Base-by-base conservation (phyloP, 768 basidiomycete genomes). In the Holtermannia corniformis region DNA sequence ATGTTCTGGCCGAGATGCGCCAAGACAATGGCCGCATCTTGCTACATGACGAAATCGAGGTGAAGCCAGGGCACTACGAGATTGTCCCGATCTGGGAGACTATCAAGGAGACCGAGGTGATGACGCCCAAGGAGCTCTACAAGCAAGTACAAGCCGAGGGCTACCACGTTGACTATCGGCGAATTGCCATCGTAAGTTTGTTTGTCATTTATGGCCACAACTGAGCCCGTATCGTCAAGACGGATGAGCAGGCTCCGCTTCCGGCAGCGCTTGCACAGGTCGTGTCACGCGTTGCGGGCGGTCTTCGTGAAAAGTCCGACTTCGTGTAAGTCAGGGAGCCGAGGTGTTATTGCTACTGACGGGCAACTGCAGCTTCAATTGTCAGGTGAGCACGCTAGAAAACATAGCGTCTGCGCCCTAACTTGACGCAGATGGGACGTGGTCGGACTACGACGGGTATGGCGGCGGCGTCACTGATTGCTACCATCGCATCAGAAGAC, bases 41-140 rank as follows among this genome's bases (percentile, higher is more conserved):
- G 0, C 78, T 97, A 1, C 95, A 97, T 58, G 93, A 97, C 62
- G 93, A 99, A 73, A 81, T 95, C 4, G 92, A 95, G 70, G 91
- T 93, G 50, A 79, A 85, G 37, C 87, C 91, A 1, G 92, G 92
- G 1, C 78, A 81, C 0, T 97, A 90, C 72, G 79, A 84, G 10
- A 86, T 99, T 58, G 84, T 95, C 32, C 92, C 95, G 0, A 82
- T 91, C 45, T 99, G 92, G 93, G 92, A 96, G 73, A 82, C 81
- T 1, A 83, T 93, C 2, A 75, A 78, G 24, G 65, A 65, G 41
- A 55, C 63, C 11, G 73, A 74, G 20, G 63, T 73, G 11, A 63
- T 65, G 65, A 74, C 73, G 0, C 73, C 73, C 1, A 59, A 59
- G 44, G 72, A 73, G 53, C 53, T 73, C 32, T 74, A 74, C 49